Percentiles rank a stretch among this genome's conserved stretches.
Evolutionary conservation across 306 rosid species (phyloP).

Genomic region (Quercus agrifolia): DNA sequence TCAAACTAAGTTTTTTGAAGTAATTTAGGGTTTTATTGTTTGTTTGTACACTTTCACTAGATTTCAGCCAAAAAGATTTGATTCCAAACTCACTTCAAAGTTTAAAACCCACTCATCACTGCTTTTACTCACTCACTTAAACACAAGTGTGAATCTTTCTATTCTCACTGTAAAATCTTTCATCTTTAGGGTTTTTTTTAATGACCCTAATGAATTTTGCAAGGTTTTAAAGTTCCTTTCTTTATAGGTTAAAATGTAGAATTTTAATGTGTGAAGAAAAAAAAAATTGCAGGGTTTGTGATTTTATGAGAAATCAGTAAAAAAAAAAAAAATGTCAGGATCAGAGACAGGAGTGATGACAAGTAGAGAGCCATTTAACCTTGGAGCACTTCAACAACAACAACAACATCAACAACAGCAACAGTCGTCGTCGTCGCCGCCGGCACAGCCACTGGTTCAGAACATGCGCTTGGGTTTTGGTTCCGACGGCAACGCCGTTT

Average conservation of each 20-base stretch:
- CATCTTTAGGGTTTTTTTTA: too few relatives aligned
- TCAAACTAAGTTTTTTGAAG: not conserved
- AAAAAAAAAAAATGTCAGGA: slow-evolving; percentile 48
- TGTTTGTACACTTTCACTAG: not conserved
- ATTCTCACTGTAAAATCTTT: too few relatives aligned
- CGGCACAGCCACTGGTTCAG: slow-evolving; percentile 28
- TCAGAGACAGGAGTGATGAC: slow-evolving; percentile 58
- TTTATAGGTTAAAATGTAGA: too few relatives aligned
- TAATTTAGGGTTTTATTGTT: slow-evolving; percentile 17
- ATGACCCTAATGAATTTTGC: too few relatives aligned
- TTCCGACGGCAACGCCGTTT: slow-evolving; percentile 38
- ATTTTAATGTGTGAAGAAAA: too few relatives aligned
- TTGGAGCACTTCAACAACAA: slow-evolving; percentile 31
- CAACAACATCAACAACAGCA: not conserved
- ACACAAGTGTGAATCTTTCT: too few relatives aligned
- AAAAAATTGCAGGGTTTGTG: slow-evolving; percentile 4
- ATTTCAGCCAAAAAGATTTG: slow-evolving; percentile 6
- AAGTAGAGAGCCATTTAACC: slow-evolving; percentile 42
- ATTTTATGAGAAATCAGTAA: slow-evolving; percentile 15
- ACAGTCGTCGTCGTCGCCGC: not conserved
- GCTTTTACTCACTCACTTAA: too few relatives aligned
- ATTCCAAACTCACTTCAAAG: not conserved
- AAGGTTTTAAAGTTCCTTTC: too few relatives aligned
- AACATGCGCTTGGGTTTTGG: slow-evolving; percentile 42
- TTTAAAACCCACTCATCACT: not conserved